These are phyloP conservation scores for Phaeosphaeriaceae sp. DNA, from an alignment of 2,329 filamentous ascomycete genomes.

Conservation along the genomic window DNA sequence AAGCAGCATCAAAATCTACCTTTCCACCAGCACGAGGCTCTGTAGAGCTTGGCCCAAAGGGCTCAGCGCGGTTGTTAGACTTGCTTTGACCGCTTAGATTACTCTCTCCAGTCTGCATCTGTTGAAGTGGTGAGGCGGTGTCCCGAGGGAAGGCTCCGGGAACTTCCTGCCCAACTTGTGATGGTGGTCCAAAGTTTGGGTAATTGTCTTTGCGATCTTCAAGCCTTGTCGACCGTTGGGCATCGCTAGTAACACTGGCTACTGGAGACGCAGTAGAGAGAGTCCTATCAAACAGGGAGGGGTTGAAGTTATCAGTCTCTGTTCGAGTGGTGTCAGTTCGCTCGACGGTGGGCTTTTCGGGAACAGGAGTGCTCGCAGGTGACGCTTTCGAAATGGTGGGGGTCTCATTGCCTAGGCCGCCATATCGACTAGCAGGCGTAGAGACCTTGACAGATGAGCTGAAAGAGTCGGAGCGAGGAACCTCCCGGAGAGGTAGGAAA, in stretches of 20 bases:
- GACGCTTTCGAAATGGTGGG: constrained; percentile 52
- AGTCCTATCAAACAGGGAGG: constrained; percentile 47
- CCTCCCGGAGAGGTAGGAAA: constrained; percentile 72
- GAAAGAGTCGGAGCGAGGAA: constrained; percentile 67
- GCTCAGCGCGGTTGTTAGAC: constrained; percentile 50
- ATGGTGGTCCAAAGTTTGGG: constrained; percentile 45
- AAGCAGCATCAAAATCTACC: constrained; percentile 84
- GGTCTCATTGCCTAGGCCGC: constrained; percentile 57
- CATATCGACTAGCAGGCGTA: constrained; percentile 71
- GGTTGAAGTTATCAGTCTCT: constrained; percentile 44
- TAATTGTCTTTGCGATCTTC: constrained; percentile 51
- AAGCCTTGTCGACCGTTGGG: constrained; percentile 41
- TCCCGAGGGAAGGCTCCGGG: constrained; percentile 58
- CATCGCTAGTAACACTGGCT: constrained; percentile 49
- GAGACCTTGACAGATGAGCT: constrained; percentile 81
- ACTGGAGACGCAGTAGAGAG: constrained; percentile 47
- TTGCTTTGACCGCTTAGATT: constrained; percentile 56
- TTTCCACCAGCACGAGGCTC: constrained; percentile 59
- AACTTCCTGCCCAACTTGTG: constrained; percentile 39
- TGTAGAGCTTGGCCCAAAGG: constrained; percentile 44
- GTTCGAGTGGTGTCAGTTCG: constrained; percentile 44
- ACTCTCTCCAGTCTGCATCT: constrained; percentile 57
- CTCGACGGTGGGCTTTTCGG: constrained; percentile 51
- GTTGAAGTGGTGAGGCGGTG: constrained; percentile 52
- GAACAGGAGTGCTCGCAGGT: constrained; percentile 59